Evolutionary conservation across 164 flowering plant genomes (phyloP), one percentile per base, ranked within the genome.

Genomic region (Platanus orientalis): DNA sequence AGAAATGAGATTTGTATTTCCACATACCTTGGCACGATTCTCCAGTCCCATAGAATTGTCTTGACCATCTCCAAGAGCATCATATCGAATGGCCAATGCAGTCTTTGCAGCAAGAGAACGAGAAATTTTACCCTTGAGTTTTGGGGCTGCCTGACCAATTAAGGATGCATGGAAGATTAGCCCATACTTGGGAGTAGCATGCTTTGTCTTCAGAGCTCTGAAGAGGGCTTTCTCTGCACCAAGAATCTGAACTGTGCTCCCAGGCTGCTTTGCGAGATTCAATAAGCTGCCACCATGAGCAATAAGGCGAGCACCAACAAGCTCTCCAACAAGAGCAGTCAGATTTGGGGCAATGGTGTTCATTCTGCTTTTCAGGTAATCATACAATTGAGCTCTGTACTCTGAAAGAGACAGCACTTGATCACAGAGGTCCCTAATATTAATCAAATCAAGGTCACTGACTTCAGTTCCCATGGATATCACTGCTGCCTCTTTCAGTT

Each of bases 221-320:
- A 92, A 92, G 28, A 92, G 89, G 23, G 98, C 98, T 79, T 92
- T 89, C 64, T 92, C 98, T 28, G 98, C 98, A 25, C 96, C 98
- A 65, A 92, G 93, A 73, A 89, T 89, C 78, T 92, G 96, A 54
- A 92, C 84, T 6, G 96, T 92, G 70, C 96, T 92, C 12, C 96
- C 94, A 57, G 92, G 96, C 81, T 92, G 95, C 73, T 92, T 92
- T 19, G 98, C 88, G 42, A 92, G 92, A 70, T 89, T 92, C 67
- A 92, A 48, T 79, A 92, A 84, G 71, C 96, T 92, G 51, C 98
- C 96, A 0, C 96, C 98, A 75, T 89, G 98, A 27, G 96, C 88
- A 75, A 92, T 92, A 12, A 89, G 87, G 28, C 96, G 92, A 60
- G 96, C 98, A 50, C 98, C 96, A 64, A 88, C 98, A 69, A 92